Evolutionary conservation across 2,329 filamentous ascomycete genomes (phyloP).

Genomic region (Fusarium anguioides): DNA sequence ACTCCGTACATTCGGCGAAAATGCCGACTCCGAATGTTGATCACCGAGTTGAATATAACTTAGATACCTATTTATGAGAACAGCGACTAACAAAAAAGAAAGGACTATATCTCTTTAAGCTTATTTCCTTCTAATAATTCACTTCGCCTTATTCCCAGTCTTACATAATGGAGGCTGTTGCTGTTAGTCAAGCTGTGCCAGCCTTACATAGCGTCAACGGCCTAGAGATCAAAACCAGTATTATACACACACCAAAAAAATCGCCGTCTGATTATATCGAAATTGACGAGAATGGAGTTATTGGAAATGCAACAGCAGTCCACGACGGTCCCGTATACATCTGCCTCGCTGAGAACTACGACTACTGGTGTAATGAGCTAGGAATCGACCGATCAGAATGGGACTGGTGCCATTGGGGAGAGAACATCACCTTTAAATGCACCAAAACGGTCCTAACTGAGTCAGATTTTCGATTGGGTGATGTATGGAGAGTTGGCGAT

Average conservation of each 20-base stretch:
- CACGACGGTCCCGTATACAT: slow-evolving; percentile 18
- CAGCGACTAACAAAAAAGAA: no score
- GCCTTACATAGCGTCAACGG: not conserved
- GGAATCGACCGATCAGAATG: slow-evolving; percentile 1
- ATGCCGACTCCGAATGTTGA: not conserved
- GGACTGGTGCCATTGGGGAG: slow-evolving; percentile 24
- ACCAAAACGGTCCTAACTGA: not conserved
- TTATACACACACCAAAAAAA: slow-evolving; percentile 1
- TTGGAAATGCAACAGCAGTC: slow-evolving; percentile 4
- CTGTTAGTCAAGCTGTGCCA: slow-evolving; percentile 1
- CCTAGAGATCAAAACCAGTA: slow-evolving; percentile 10
- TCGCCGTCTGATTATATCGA: not conserved
- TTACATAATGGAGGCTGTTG: not conserved
- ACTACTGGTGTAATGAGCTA: slow-evolving; percentile 10
- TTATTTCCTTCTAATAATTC: no score
- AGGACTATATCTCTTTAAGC: no score
- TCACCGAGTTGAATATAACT: not conserved
- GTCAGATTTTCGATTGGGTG: slow-evolving; percentile 5
- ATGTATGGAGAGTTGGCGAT: slow-evolving; percentile 7
- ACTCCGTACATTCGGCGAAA: not conserved
- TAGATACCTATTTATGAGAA: no score
- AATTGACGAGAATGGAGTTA: not conserved
- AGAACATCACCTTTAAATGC: slow-evolving; percentile 14
- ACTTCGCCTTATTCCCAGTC: no score
- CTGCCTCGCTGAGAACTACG: slow-evolving; percentile 17